These are phyloP conservation scores for Colletotrichum filicis DNA, from an alignment of 2,329 filamentous ascomycete genomes.

Conservation along the genomic window DNA sequence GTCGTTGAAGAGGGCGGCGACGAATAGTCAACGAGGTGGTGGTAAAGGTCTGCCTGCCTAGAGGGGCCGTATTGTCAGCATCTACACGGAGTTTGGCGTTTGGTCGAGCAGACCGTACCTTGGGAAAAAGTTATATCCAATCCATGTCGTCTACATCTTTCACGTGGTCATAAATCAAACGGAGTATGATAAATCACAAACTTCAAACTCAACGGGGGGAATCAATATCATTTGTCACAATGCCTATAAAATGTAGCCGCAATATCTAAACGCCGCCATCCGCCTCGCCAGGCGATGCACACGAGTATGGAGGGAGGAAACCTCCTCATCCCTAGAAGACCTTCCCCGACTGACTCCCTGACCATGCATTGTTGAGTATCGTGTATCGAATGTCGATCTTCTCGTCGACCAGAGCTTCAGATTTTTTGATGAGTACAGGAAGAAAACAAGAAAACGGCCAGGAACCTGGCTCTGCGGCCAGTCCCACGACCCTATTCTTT, in stretches of 20 bases:
- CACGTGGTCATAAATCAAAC: not conserved
- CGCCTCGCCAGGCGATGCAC: conserved; percentile 34
- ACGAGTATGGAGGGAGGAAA: conserved; percentile 26
- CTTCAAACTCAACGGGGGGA: not conserved
- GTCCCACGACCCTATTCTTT: not conserved
- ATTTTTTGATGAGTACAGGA: conserved; percentile 25
- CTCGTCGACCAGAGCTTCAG: not conserved
- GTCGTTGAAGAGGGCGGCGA: conserved; percentile 69
- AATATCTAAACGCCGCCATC: conserved; percentile 34
- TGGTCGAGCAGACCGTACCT: not conserved
- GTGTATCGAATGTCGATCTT: conserved; percentile 11
- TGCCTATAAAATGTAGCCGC: conserved; percentile 27
- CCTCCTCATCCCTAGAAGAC: conserved; percentile 14
- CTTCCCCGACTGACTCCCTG: conserved; percentile 27
- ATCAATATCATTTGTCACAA: conserved; percentile 32
- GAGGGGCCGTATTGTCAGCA: not conserved
- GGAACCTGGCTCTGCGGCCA: conserved; percentile 1
- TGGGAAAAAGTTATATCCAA: not conserved
- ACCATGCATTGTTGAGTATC: conserved; percentile 30
- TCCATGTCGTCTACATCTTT: not conserved
- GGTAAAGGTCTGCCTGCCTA: not conserved
- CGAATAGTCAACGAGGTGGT: conserved; percentile 41
- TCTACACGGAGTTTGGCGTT: conserved; percentile 32
- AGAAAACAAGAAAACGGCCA: not conserved
- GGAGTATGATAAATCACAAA: no score